phyloP scores from a whole-genome alignment of 2,329 filamentous ascomycete species.

The Rutstroemia sydowiana region DNA sequence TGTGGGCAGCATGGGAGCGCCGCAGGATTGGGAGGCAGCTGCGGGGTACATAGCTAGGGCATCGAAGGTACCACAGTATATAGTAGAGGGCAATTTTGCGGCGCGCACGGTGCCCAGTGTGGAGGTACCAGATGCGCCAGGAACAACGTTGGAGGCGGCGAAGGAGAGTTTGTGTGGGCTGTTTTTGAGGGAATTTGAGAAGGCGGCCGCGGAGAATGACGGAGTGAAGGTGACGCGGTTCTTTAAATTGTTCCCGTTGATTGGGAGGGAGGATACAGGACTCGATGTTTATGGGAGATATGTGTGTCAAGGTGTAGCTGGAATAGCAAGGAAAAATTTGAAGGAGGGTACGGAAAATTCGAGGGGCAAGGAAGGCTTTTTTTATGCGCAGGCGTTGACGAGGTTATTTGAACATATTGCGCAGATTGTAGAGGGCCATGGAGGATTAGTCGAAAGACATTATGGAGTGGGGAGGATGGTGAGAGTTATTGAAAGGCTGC shows the following conservation, averaged over 20 bases:
- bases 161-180: constrained; percentile 84
- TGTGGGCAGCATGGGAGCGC: constrained; percentile 91
- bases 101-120: constrained; percentile 89
- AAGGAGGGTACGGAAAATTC: constrained; percentile 48
- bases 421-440: constrained; percentile 89
- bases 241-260: constrained; percentile 95
- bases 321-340: constrained; percentile 71
- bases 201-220: constrained; percentile 79
- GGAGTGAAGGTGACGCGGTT: constrained; percentile 87
- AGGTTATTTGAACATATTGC: constrained; percentile 96
- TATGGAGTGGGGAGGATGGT: constrained; percentile 93
- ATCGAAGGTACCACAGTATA: constrained; percentile 69
- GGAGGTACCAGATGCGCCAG: constrained; percentile 87
- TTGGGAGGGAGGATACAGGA: constrained; percentile 80
- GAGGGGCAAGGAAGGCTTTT: constrained; percentile 60
- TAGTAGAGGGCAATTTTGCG: constrained; percentile 79
- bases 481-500: constrained; percentile 83
- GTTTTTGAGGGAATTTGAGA: constrained; percentile 92
- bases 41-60: constrained; percentile 83
- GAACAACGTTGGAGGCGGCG: constrained; percentile 77
- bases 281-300: constrained; percentile 93
- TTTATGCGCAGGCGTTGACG: constrained; percentile 85
- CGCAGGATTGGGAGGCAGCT: constrained; percentile 97
- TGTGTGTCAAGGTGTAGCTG: constrained; percentile 89
- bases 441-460: constrained; percentile 83